phyloP scores from a whole-genome alignment of 2,329 filamentous ascomycete species.

The Clonostachys sp. region DNA sequence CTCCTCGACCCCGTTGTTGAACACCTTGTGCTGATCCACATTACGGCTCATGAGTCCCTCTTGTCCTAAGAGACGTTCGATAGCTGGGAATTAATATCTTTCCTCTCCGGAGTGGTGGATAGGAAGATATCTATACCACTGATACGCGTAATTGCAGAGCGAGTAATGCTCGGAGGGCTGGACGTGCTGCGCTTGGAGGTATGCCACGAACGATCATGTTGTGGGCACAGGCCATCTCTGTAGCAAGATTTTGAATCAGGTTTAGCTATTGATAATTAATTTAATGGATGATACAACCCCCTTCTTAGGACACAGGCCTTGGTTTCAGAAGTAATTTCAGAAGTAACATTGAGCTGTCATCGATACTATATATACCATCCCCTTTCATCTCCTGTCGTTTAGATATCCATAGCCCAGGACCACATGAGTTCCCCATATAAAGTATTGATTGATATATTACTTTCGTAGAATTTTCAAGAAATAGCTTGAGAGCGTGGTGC shows the following conservation, averaged over 20 bases:
- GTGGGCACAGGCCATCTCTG: constrained; percentile 26
- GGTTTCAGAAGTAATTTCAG: too few relatives aligned
- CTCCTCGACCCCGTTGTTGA: constrained; percentile 24
- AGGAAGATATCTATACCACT: constrained; percentile 23
- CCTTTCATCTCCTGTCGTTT: too few relatives aligned
- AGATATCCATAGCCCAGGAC: too few relatives aligned
- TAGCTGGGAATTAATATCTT: constrained; percentile 25
- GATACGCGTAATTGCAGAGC: constrained; percentile 22
- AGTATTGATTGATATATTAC: too few relatives aligned
- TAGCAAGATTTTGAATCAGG: not conserved
- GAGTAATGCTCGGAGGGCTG: constrained; percentile 20
- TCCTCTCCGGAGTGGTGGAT: constrained; percentile 35
- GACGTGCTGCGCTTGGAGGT: constrained; percentile 27
- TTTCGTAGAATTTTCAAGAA: too few relatives aligned
- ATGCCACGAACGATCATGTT: constrained; percentile 26
- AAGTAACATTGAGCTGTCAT: too few relatives aligned
- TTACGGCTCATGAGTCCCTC: constrained; percentile 32
- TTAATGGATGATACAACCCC: too few relatives aligned
- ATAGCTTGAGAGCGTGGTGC: too few relatives aligned
- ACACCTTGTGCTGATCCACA: constrained; percentile 32
- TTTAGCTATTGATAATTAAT: not conserved
- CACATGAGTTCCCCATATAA: too few relatives aligned
- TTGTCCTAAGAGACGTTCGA: constrained; percentile 25
- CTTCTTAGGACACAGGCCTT: too few relatives aligned
- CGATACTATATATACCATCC: too few relatives aligned